Evolutionary conservation across 1,284 basidiomycete genomes (phyloP).

Genomic region (Veloporphyrellus conicus): DNA sequence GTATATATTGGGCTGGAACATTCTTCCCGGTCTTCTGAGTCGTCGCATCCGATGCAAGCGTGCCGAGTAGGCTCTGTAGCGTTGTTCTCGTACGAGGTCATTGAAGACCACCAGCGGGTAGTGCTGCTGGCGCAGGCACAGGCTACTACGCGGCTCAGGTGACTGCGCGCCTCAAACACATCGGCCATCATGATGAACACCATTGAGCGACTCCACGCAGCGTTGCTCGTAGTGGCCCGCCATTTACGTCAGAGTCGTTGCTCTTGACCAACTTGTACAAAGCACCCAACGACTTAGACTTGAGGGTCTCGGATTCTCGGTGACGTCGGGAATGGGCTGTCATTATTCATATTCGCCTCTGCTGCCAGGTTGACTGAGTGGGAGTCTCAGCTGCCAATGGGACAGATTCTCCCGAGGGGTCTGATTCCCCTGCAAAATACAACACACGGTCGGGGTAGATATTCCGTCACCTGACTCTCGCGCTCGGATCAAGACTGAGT

Average conservation of each 20-base stretch:
- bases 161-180: too few relatives aligned
- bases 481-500: not conserved
- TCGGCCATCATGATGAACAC: too few relatives aligned
- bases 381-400: not conserved
- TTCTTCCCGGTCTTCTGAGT: not conserved
- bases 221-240: too few relatives aligned
- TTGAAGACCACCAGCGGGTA: not conserved
- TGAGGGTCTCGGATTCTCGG: constrained; percentile 5
- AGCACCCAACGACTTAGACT: too few relatives aligned
- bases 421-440: not conserved
- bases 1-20: constrained; percentile 15
- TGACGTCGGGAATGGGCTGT: not conserved
- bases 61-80: not conserved
- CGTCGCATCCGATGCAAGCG: not conserved
- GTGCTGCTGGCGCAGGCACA: too few relatives aligned
- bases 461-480: too few relatives aligned
- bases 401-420: constrained; percentile 1
- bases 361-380: not conserved
- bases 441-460: too few relatives aligned
- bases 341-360: too few relatives aligned
- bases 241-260: too few relatives aligned
- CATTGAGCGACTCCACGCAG: too few relatives aligned
- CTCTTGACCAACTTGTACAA: too few relatives aligned
- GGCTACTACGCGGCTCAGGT: too few relatives aligned
- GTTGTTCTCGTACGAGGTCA: not conserved